Conservation (phyloP, 768 basidiomycete genomes). For the Amanita inopinata region DNA sequence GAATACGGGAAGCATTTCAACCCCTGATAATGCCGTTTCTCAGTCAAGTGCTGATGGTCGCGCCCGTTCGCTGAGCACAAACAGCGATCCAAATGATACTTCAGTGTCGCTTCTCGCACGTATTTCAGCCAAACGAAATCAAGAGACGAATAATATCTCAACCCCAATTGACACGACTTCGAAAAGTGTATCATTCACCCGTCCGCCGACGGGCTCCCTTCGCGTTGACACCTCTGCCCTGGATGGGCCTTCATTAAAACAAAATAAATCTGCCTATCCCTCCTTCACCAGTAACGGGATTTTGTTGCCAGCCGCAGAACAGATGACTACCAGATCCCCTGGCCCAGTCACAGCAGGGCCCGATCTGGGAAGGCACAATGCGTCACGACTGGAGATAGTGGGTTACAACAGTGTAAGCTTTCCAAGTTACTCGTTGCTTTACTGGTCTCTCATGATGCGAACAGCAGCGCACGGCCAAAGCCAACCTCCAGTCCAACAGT, state of each 20-base stretch:
- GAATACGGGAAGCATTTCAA: conserved; percentile 36
- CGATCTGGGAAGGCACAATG: conserved; percentile 71
- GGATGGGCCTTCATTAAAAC: conserved; percentile 46
- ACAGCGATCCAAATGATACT: conserved; percentile 72
- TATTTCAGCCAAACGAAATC: conserved; percentile 58
- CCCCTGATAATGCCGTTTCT: conserved; percentile 35
- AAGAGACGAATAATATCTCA: conserved; percentile 34
- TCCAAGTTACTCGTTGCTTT: neutral
- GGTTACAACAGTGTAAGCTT: conserved; percentile 55
- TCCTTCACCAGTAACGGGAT: conserved; percentile 53
- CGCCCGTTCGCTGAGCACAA: conserved; percentile 60
- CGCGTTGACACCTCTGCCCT: conserved; percentile 67
- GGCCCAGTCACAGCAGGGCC: conserved; percentile 80
- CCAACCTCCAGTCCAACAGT: conserved; percentile 36
- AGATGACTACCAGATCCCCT: conserved; percentile 55
- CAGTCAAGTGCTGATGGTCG: conserved; percentile 47
- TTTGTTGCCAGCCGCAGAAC: conserved; percentile 48
- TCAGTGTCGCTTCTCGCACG: conserved; percentile 68
- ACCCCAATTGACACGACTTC: conserved; percentile 48
- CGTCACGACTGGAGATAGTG: conserved; percentile 63
- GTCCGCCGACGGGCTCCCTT: conserved; percentile 62
- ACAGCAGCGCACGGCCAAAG: conserved; percentile 14
- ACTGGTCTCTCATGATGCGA: neutral
- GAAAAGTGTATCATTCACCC: conserved; percentile 39
- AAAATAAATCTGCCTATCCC: conserved; percentile 85